Evolutionary conservation across 1,284 basidiomycete genomes (phyloP).

Genomic region (Neolentinus lepideus): DNA sequence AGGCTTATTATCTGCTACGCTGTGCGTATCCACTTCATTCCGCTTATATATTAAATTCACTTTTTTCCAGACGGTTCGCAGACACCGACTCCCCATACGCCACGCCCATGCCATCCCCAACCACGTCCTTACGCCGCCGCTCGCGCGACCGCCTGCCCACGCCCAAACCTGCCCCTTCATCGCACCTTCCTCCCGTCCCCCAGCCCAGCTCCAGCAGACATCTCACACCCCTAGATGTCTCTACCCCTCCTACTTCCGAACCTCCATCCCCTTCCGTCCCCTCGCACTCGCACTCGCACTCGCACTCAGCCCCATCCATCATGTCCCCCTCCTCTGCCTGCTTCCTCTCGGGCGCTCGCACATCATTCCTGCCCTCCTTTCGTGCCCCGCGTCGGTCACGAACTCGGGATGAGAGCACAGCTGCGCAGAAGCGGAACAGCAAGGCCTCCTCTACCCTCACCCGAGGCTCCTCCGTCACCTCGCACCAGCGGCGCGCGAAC

Average conservation of each 20-base stretch:
- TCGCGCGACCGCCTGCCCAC: neutral
- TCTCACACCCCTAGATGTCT: neutral
- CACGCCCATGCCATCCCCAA: neutral
- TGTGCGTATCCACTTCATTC: neutral
- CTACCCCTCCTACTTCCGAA: neutral
- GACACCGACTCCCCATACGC: neutral
- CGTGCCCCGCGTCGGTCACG: neutral
- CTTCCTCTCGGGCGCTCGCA: neutral
- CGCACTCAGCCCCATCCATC: neutral
- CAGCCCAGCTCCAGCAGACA: neutral
- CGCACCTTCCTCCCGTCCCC: neutral
- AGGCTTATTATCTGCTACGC: neutral
- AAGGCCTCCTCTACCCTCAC: neutral
- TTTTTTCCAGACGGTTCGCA: neutral
- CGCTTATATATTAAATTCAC: neutral
- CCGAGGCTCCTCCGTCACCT: neutral
- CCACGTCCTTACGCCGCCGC: neutral
- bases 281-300: neutral
- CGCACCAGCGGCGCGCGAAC: neutral
- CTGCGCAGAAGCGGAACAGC: neutral
- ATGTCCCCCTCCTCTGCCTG: neutral
- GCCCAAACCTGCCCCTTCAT: neutral
- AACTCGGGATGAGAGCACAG: neutral
- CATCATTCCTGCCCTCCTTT: neutral
- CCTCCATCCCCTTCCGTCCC: neutral